Evolutionary conservation across 805 yeast genomes (phyloP).

Genomic region (Candida khao-thaluensis): DNA sequence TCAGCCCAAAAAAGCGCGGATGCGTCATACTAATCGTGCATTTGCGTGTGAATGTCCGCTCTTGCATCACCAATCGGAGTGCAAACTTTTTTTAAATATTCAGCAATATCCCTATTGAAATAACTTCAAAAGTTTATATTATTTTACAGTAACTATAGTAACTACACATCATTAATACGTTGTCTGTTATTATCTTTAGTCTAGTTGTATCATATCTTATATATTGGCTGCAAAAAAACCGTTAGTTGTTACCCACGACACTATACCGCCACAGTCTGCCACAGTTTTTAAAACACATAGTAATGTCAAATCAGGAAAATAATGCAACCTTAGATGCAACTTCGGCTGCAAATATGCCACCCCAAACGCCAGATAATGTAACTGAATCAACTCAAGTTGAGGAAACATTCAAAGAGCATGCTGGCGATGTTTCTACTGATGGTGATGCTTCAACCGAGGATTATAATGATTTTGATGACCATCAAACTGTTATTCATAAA

Average conservation of each 20-base stretch:
- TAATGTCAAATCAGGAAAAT: conserved; percentile 3
- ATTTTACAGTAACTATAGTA: too few relatives aligned
- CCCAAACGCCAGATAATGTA: conserved; percentile 46
- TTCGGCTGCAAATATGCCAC: conserved; percentile 50
- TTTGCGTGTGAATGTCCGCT: too few relatives aligned
- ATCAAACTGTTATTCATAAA: background rate
- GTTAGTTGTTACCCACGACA: background rate
- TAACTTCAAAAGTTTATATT: too few relatives aligned
- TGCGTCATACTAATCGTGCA: too few relatives aligned
- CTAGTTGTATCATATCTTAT: too few relatives aligned
- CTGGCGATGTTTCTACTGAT: background rate
- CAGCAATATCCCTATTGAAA: too few relatives aligned
- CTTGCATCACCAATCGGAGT: too few relatives aligned
- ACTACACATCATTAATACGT: too few relatives aligned
- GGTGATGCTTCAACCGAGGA: background rate
- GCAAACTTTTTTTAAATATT: background rate
- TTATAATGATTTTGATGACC: background rate
- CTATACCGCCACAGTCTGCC: conserved; percentile 6
- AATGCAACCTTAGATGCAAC: conserved; percentile 3
- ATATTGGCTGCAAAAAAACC: conserved; percentile 3
- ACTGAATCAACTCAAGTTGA: background rate
- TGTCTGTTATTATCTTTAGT: too few relatives aligned
- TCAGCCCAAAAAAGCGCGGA: too few relatives aligned
- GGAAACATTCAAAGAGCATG: background rate
- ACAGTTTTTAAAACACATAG: background rate